phyloP scores from a whole-genome alignment of 2,329 filamentous ascomycete genomes.

The Aspergillus sojae region DNA sequence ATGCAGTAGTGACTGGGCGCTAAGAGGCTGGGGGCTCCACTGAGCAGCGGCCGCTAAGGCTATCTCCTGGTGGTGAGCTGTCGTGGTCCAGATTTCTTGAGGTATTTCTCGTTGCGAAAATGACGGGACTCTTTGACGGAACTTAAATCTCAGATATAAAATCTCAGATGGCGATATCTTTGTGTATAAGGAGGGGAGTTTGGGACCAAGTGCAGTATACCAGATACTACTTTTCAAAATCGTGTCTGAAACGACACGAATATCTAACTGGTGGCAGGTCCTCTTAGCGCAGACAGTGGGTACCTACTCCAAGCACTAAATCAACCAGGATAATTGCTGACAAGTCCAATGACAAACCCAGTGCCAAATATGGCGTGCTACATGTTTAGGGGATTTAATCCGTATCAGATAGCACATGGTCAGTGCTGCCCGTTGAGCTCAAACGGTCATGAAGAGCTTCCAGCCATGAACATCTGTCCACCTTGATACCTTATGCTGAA shows the following conservation, averaged over 20 bases:
- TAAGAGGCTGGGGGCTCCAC: neutral
- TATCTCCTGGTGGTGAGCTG: neutral
- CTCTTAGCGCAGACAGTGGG: neutral
- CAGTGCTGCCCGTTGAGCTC: neutral
- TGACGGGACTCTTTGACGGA: neutral
- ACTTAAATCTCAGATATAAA: neutral
- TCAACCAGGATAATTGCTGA: neutral
- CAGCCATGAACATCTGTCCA: neutral
- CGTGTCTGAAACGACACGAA: neutral
- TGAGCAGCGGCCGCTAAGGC: neutral
- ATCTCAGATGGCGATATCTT: neutral
- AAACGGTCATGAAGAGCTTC: neutral
- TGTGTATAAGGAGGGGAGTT: neutral
- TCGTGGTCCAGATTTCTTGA: neutral
- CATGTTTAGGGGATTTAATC: neutral
- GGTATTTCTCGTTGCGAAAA: neutral
- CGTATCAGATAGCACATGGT: neutral
- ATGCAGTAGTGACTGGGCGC: neutral
- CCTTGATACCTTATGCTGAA: neutral
- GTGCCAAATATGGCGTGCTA: neutral
- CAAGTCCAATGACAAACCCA: neutral
- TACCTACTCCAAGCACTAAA: neutral
- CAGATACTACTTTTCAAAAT: too few relatives aligned
- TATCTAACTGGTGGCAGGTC: neutral
- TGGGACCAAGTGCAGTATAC: neutral